A percentile compares a stretch with the other conserved stretches of the same genome.
Evolutionary conservation across 192 early-diverging fungal genomes (phyloP).

Genomic region (Dimargaris xerosporica): DNA sequence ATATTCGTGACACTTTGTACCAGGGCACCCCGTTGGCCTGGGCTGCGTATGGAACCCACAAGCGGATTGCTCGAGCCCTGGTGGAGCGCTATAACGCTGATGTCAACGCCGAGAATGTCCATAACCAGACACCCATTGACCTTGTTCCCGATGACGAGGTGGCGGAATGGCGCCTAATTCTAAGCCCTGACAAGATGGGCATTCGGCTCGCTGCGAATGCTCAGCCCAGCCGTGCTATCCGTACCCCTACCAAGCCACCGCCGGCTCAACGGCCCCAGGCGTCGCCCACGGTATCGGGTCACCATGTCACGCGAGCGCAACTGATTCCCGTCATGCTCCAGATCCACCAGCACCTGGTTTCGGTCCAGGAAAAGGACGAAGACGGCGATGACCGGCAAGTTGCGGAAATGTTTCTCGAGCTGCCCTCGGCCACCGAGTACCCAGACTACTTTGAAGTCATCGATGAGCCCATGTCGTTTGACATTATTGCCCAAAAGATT

Average conservation of each 20-base stretch:
- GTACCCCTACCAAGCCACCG: neutral
- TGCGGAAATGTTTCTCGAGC: conserved; percentile 57
- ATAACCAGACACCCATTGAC: conserved; percentile 66
- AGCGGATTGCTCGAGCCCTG: conserved; percentile 49
- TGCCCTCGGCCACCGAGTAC: conserved; percentile 58
- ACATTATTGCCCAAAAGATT: conserved; percentile 66
- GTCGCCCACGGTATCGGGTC: too few species aligned
- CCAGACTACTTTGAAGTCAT: conserved; percentile 88
- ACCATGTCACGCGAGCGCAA: neutral
- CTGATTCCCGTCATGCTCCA: neutral
- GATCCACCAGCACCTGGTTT: conserved; percentile 10
- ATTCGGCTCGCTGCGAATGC: neutral
- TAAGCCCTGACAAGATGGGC: conserved; percentile 16
- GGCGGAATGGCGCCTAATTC: conserved; percentile 27
- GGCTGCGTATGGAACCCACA: conserved; percentile 71
- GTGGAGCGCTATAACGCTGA: conserved; percentile 64
- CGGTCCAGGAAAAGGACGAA: conserved; percentile 18
- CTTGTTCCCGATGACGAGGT: conserved; percentile 49
- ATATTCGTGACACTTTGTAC: conserved; percentile 74
- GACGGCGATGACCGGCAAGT: conserved; percentile 34
- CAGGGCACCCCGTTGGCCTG: conserved; percentile 70
- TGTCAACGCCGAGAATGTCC: conserved; percentile 52
- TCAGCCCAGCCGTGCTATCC: neutral
- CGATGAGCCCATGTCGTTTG: conserved; percentile 73
- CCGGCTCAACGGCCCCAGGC: neutral